Evolutionary conservation across 169 alveolate genomes (phyloP).

Genomic region (Besnoitia besnoiti): DNA sequence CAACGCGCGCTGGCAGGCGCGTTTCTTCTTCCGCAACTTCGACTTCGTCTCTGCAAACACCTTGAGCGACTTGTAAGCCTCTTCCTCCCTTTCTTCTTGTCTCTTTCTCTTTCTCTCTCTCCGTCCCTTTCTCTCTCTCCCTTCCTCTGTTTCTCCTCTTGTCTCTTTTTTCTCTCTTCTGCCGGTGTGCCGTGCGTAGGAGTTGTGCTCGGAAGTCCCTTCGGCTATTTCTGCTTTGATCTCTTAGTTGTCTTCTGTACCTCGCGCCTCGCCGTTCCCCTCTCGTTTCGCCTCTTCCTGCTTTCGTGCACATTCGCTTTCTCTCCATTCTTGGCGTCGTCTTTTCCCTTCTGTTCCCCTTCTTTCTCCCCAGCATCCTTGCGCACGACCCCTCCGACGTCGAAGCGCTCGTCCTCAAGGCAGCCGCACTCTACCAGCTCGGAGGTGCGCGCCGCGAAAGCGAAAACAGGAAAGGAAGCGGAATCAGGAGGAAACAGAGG

Average conservation of each 20-base stretch:
- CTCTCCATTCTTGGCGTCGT: not conserved
- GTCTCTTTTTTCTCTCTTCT: not conserved
- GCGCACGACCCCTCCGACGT: not conserved
- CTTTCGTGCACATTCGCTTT: not conserved
- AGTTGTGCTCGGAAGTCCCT: no score
- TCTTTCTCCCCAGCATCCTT: not conserved
- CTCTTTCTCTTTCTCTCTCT: not conserved
- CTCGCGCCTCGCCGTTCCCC: not conserved
- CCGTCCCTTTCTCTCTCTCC: not conserved
- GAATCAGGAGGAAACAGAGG: not conserved
- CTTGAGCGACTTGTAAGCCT: not conserved
- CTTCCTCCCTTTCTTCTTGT: not conserved
- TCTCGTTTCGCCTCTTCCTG: not conserved
- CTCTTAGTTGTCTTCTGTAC: not conserved
- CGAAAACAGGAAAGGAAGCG: not conserved
- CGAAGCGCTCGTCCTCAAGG: not conserved
- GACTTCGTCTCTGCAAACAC: conserved; percentile 1
- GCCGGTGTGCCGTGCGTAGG: no score
- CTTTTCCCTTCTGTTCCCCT: not conserved
- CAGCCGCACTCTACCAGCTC: not conserved
- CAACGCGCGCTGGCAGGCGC: conserved; percentile 8
- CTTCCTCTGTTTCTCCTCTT: no score
- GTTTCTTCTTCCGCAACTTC: not conserved
- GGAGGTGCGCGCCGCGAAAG: not conserved
- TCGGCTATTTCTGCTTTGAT: no score